Percentiles rank a stretch among this genome's conserved stretches.
Evolutionary conservation across 2,329 filamentous ascomycete genomes (phyloP).

Genomic region (Colletotrichum costaricense): DNA sequence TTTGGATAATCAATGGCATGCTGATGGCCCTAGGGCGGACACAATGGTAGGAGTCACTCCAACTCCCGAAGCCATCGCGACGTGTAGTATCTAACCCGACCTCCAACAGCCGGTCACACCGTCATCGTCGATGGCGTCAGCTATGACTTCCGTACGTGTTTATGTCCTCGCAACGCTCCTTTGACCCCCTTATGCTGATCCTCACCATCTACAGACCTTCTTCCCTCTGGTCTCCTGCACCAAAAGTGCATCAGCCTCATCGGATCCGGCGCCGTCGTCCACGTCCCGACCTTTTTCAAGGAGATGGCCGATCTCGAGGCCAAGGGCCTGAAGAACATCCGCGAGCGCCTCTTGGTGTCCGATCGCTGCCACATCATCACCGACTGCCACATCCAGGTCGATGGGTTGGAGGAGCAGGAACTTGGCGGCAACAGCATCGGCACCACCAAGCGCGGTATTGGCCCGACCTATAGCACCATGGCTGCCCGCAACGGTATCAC

Average conservation of each 20-base stretch:
- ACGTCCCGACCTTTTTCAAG: constrained; percentile 62
- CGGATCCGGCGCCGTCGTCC: constrained; percentile 75
- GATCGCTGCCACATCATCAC: constrained; percentile 74
- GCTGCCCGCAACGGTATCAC: constrained; percentile 71
- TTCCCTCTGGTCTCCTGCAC: constrained; percentile 79
- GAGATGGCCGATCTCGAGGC: constrained; percentile 54
- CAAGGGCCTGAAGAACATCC: constrained; percentile 49
- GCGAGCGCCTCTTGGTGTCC: constrained; percentile 69
- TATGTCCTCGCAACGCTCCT: not conserved
- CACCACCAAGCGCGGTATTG: constrained; percentile 54
- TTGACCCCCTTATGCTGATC: constrained; percentile 37
- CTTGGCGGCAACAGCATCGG: constrained; percentile 52
- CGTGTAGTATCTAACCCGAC: constrained; percentile 31
- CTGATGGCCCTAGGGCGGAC: constrained; percentile 42
- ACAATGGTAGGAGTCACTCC: constrained; percentile 42
- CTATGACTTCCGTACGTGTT: constrained; percentile 36
- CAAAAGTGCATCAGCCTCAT: constrained; percentile 79
- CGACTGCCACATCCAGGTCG: constrained; percentile 74
- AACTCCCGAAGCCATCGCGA: constrained; percentile 30
- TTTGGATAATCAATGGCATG: constrained; percentile 34
- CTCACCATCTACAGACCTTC: constrained; percentile 62
- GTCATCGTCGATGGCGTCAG: constrained; percentile 36
- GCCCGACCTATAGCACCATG: constrained; percentile 61
- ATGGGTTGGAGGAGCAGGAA: constrained; percentile 73
- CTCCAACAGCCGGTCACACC: constrained; percentile 32